A percentile compares a stretch with the other conserved stretches of the same genome.
phyloP scores from a whole-genome alignment of 257 asterid species.

The Primulina eburnea region DNA sequence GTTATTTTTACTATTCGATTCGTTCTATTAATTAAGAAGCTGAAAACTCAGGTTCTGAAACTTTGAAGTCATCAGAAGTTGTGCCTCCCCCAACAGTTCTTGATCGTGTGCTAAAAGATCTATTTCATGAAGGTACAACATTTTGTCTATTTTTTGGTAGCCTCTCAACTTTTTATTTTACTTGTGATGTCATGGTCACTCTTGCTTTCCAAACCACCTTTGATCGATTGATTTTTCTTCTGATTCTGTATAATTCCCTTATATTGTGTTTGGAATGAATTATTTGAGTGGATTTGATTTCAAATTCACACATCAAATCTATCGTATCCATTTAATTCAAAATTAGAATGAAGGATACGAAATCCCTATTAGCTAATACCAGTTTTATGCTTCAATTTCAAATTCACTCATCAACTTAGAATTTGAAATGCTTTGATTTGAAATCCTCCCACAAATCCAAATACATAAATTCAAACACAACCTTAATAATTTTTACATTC shows the following conservation, averaged over 20 bases:
- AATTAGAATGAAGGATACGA: too few species aligned
- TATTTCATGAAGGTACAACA: conserved; percentile 64
- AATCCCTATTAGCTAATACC: too few species aligned
- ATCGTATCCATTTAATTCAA: too few species aligned
- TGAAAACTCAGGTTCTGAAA: conserved; percentile 59
- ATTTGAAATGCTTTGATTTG: too few species aligned
- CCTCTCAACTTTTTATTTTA: conserved; percentile 20
- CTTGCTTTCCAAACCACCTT: conserved; percentile 20
- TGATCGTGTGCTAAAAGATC: conserved; percentile 90
- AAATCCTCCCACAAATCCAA: too few species aligned
- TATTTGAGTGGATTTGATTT: too few species aligned
- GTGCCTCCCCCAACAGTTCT: conserved; percentile 94
- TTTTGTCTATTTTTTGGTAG: conserved; percentile 11
- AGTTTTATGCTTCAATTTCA: too few species aligned
- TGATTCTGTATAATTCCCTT: background rate
- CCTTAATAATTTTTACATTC: background rate
- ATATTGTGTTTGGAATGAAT: background rate
- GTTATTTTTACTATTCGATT: conserved; percentile 14
- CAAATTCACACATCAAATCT: too few species aligned
- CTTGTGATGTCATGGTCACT: conserved; percentile 6
- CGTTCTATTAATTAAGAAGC: conserved; percentile 34
- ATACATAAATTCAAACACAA: too few species aligned
- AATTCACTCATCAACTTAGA: too few species aligned
- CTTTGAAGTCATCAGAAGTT: conserved; percentile 64
- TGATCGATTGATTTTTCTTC: conserved; percentile 6